phyloP scores from a whole-genome alignment of 345 rosid species.

The Corchorus capsularis region DNA sequence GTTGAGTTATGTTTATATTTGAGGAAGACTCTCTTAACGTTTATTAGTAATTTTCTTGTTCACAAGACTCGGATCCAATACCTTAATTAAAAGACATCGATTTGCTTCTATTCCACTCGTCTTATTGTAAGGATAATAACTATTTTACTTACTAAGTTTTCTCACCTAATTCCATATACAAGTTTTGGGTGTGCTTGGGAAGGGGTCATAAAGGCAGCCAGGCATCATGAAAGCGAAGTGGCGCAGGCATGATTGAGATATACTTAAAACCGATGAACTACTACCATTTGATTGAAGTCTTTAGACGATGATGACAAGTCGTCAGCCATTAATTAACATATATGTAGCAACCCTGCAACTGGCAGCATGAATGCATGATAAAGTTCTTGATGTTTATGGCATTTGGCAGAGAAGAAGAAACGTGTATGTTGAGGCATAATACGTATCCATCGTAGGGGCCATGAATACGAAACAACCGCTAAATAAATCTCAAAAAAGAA shows the following conservation, averaged over 20 bases:
- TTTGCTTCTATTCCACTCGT: too few relatives aligned
- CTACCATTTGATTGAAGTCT: neutral
- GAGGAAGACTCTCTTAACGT: too few relatives aligned
- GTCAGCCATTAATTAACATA: neutral
- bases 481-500: slow-evolving; percentile 3
- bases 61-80: too few relatives aligned
- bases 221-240: neutral
- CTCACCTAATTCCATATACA: too few relatives aligned
- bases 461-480: neutral
- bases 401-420: neutral
- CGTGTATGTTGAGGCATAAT: neutral
- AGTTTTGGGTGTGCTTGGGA: neutral
- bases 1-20: too few relatives aligned
- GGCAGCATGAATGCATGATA: too few relatives aligned
- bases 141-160: too few relatives aligned
- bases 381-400: neutral
- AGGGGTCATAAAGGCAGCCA: neutral
- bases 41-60: too few relatives aligned
- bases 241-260: neutral
- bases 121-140: too few relatives aligned
- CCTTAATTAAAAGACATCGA: too few relatives aligned
- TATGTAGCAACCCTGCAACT: slow-evolving; percentile 1
- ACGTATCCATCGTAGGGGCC: neutral
- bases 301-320: neutral
- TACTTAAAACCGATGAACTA: neutral